Conservation (phyloP, 148 eudicot species). For the Heliosperma pusillum region DNA sequence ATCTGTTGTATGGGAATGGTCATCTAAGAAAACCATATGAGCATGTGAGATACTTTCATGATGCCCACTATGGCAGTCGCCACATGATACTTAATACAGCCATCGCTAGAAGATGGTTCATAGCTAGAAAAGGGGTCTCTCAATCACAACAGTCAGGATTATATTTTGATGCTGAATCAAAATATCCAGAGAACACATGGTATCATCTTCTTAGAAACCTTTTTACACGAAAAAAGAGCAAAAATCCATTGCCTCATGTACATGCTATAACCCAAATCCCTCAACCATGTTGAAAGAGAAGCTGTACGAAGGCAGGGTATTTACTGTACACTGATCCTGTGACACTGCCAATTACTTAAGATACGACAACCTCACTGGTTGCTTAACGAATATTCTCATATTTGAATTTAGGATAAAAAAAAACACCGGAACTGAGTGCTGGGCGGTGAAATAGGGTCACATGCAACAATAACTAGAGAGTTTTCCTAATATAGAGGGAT, state of each 20-base stretch:
- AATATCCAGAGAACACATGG: neutral
- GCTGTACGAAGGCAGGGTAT: no score
- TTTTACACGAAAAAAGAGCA: neutral
- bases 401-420: no score
- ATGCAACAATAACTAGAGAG: no score
- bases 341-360: no score
- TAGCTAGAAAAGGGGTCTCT: neutral
- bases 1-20: neutral
- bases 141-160: neutral
- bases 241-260: neutral
- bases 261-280: slow-evolving; percentile 1
- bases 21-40: no score
- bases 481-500: slow-evolving; percentile 1
- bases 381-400: no score
- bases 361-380: no score
- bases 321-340: no score
- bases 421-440: no score
- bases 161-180: no score
- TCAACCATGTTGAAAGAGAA: neutral
- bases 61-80: neutral
- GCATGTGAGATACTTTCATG: neutral
- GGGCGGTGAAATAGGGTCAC: neutral
- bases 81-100: neutral
- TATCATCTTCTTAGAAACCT: neutral
- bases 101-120: neutral